These are phyloP conservation scores for Epicoccum sorghinum DNA, from an alignment of 2,329 filamentous ascomycete species.

Conservation along the genomic window DNA sequence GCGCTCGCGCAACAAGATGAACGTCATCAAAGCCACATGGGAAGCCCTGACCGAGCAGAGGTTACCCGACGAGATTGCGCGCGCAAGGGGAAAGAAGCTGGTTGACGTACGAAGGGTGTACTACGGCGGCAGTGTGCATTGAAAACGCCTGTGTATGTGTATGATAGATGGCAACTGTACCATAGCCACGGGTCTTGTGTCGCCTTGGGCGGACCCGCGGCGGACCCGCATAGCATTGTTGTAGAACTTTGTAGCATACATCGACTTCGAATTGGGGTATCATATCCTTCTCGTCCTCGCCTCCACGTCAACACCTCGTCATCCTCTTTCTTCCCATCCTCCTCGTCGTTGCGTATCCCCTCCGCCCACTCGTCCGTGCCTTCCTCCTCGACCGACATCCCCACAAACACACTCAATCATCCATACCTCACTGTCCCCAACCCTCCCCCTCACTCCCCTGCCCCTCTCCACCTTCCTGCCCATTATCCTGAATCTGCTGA, in stretches of 20 bases:
- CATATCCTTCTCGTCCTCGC: neutral
- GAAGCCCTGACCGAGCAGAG: constrained; percentile 82
- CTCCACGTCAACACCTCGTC: neutral
- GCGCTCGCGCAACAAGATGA: constrained; percentile 93
- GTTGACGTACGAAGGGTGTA: constrained; percentile 97
- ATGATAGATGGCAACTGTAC: constrained; percentile 12
- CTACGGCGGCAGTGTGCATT: constrained; percentile 71
- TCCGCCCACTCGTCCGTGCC: neutral
- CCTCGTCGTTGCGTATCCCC: too few relatives aligned
- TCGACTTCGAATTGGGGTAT: constrained; percentile 14
- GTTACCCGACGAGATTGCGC: constrained; percentile 86
- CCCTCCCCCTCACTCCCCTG: constrained; percentile 32
- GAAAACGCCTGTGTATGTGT: constrained; percentile 5
- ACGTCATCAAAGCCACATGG: constrained; percentile 91
- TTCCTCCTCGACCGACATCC: neutral
- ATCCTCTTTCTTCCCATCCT: neutral
- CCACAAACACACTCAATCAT: neutral
- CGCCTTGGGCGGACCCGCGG: neutral
- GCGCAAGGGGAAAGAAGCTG: constrained; percentile 89
- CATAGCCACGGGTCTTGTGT: neutral
- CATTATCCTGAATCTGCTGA: constrained; percentile 68
- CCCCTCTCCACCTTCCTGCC: constrained; percentile 23
- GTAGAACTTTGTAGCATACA: constrained; percentile 30
- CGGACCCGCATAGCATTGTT: constrained; percentile 4
- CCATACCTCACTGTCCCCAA: neutral